These are phyloP conservation scores for Fusarium sp. DNA, from an alignment of 2,329 filamentous ascomycete genomes.

Conservation along the genomic window DNA sequence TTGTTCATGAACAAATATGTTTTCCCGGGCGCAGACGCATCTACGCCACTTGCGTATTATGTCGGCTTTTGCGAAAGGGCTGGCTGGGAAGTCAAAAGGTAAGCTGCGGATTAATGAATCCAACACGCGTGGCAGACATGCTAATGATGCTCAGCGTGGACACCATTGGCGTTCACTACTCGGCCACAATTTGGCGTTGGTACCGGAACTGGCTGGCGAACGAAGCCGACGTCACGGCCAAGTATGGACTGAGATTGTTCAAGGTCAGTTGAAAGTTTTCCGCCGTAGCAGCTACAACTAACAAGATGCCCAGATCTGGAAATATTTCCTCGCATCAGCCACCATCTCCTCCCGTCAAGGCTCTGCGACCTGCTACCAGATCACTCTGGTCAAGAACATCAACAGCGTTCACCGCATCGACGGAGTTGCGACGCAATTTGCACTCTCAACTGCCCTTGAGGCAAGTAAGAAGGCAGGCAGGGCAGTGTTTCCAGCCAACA, in stretches of 20 bases:
- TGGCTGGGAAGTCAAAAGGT: conserved; percentile 77
- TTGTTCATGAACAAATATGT: conserved; percentile 99
- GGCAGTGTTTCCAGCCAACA: background rate
- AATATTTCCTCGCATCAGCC: conserved; percentile 13
- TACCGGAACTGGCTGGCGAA: conserved; percentile 11
- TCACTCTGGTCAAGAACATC: conserved; percentile 10
- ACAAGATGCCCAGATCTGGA: conserved; percentile 2
- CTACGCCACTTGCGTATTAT: conserved; percentile 87
- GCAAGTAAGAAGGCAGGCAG: conserved; percentile 9
- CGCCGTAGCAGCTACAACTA: background rate
- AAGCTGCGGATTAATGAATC: background rate
- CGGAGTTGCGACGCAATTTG: conserved; percentile 8
- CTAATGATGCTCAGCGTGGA: conserved; percentile 7
- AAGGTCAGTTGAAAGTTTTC: background rate
- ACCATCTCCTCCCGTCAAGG: conserved; percentile 12
- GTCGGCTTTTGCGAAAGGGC: conserved; percentile 80
- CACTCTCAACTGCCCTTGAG: conserved; percentile 7
- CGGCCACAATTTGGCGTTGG: conserved; percentile 15
- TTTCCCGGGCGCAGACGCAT: conserved; percentile 96
- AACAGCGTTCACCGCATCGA: conserved; percentile 10
- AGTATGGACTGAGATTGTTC: conserved; percentile 9
- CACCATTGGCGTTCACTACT: conserved; percentile 12
- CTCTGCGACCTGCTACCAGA: conserved; percentile 12
- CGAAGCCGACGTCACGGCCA: conserved; percentile 5
- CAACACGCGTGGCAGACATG: background rate